Conservation (phyloP, 1,284 basidiomycete genomes). For the Takashimella tepidaria region DNA sequence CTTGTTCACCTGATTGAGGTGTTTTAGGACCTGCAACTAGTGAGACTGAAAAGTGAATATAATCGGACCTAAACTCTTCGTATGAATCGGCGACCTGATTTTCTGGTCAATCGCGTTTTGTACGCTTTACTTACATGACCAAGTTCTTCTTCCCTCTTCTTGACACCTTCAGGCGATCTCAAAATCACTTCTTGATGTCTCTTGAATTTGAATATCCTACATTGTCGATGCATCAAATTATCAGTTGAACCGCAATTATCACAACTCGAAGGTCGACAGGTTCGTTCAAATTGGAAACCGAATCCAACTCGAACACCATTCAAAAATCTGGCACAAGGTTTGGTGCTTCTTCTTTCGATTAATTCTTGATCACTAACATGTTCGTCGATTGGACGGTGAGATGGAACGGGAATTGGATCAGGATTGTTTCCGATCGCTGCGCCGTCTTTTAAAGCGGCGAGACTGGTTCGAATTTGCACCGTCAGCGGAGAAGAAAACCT, state of each 20-base stretch:
- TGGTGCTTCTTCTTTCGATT: conserved; percentile 41
- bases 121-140: conserved; percentile 52
- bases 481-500: neutral
- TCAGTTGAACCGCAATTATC: conserved; percentile 49
- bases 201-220: conserved; percentile 74
- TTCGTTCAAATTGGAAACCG: conserved; percentile 75
- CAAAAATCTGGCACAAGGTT: conserved; percentile 72
- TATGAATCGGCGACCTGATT: conserved; percentile 62
- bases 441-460: conserved; percentile 50
- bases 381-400: conserved; percentile 5
- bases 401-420: neutral
- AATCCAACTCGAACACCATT: conserved; percentile 90
- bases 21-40: conserved; percentile 58
- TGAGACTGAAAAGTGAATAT: conserved; percentile 88
- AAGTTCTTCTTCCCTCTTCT: conserved; percentile 24
- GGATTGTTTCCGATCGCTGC: conserved; percentile 47
- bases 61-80: conserved; percentile 85
- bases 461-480: conserved; percentile 18
- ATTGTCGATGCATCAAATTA: conserved; percentile 66
- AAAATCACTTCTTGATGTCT: conserved; percentile 78
- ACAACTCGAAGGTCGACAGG: conserved; percentile 71
- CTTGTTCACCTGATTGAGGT: conserved; percentile 17
- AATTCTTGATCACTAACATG: conserved; percentile 19
- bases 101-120: too few relatives aligned
- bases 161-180: conserved; percentile 52